Base-by-base conservation (phyloP, 2,329 filamentous ascomycete species). In the Dendryphion nanum region DNA sequence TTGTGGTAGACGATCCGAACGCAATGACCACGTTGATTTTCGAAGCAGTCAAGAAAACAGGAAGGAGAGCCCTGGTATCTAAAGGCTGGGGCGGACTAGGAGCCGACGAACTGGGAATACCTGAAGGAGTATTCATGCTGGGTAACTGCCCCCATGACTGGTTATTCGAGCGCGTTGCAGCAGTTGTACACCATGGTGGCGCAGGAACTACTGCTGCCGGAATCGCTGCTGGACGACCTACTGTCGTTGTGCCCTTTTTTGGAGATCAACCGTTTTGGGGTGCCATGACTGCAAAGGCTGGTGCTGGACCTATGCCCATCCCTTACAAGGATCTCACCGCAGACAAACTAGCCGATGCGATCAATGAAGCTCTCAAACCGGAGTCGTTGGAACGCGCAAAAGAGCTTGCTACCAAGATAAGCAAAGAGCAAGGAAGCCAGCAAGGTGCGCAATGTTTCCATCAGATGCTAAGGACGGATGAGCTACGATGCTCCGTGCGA, bases 71-170 rank as follows among this genome's bases (percentile, higher is more conserved):
- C 2, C 69, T 95, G 1, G 83, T 95, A 1, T 91, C 87, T 0
- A 89, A 91, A 56, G 89, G 89, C 13, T 95, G 89, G 89, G 88
- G 89, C 33, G 88, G 88, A 1, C 73, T 95, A 6, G 89, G 88
- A 19, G 84, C 79, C 0, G 85, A 89, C 23, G 55, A 67, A 18
- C 51, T 51, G 72, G 81, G 20, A 1, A 58, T 89, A n/a, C 87
- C 87, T 0, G 80, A 89, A 2, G 80, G 81, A 4, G 81, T 94
- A 2, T 88, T 86, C 58, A 88, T 94, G 80, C 73, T 95, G 24
- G 88, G 86, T 8, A 93, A 91, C 54, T 82, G 83, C 30, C 89
- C 89, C 1, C 89, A 95, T 46, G 89, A 95, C 66, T 95, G 89
- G 89, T 69, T 95, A 0, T 95, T 95, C 64, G 75, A 87, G 47